phyloP scores from a whole-genome alignment of 108 stramenopile genomes.

The Nitzschia sp. region DNA sequence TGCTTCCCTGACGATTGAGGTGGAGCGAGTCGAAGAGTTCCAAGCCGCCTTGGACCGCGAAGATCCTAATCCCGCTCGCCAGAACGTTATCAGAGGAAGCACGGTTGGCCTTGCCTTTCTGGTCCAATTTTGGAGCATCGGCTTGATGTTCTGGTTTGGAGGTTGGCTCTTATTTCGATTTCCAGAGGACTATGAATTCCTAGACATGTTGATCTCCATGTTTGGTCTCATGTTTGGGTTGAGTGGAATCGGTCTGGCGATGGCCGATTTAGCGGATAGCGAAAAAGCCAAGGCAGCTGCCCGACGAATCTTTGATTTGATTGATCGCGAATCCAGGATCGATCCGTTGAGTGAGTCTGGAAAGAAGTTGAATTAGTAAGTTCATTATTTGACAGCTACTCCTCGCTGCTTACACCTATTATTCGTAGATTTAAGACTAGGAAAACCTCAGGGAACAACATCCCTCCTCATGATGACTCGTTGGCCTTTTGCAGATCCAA shows the following conservation, averaged over 20 bases:
- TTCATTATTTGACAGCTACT: no score
- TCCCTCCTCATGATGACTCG: no score
- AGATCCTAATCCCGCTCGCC: background rate
- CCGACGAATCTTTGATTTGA: constrained; percentile 52
- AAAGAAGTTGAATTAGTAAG: constrained; percentile 35
- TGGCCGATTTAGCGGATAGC: constrained; percentile 45
- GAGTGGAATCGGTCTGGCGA: constrained; percentile 52
- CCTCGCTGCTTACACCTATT: no score
- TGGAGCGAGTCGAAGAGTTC: constrained; percentile 25
- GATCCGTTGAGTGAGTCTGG: constrained; percentile 52
- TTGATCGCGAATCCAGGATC: constrained; percentile 48
- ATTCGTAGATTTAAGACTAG: no score
- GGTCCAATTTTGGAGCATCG: constrained; percentile 14
- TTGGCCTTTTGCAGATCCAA: no score
- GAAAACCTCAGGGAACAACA: no score
- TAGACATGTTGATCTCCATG: constrained; percentile 57
- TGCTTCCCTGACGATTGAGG: constrained; percentile 48
- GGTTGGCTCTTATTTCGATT: constrained; percentile 43
- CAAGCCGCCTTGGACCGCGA: constrained; percentile 9
- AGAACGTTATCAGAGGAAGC: background rate
- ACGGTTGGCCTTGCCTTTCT: constrained; percentile 10
- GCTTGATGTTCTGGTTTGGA: constrained; percentile 64
- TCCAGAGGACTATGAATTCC: constrained; percentile 38
- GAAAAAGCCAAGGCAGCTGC: constrained; percentile 54
- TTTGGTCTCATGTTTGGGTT: constrained; percentile 62